Conservation (phyloP, 208 protist genomes). For the Spongospora subterranea region DNA sequence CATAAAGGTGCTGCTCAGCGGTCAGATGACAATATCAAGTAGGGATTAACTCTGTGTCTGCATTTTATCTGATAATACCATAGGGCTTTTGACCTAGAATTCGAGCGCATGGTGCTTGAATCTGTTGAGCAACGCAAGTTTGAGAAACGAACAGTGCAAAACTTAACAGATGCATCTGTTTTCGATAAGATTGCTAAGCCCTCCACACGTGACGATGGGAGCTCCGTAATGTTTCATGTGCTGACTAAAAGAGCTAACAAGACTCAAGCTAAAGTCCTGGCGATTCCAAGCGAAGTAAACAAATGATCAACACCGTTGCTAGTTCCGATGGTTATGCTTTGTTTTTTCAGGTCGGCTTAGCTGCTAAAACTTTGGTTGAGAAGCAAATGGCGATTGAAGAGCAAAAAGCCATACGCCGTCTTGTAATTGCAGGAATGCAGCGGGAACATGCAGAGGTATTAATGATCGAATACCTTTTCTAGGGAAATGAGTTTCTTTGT, state of each 20-base stretch:
- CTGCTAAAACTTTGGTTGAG: not conserved
- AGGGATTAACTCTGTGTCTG: not conserved
- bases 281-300: conserved; percentile 12
- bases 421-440: conserved; percentile 31
- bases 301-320: not conserved
- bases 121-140: conserved; percentile 40
- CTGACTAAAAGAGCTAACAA: conserved; percentile 22
- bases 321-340: not conserved
- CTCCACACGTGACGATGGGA: not conserved
- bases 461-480: not conserved
- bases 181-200: not conserved
- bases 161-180: conserved; percentile 5
- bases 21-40: not conserved
- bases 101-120: conserved; percentile 31
- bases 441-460: conserved; percentile 24
- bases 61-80: not conserved
- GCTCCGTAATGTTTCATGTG: not conserved
- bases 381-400: conserved; percentile 19
- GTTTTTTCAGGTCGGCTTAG: not conserved
- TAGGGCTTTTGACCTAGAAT: conserved; percentile 29
- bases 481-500: not conserved
- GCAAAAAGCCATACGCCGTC: not conserved
- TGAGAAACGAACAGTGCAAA: conserved; percentile 38
- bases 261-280: not conserved
- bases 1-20: not conserved